Percentiles rank a stretch among this genome's conserved stretches.
Conservation (phyloP, 352 stramenopile species). For the Blastocystis sp. region DNA sequence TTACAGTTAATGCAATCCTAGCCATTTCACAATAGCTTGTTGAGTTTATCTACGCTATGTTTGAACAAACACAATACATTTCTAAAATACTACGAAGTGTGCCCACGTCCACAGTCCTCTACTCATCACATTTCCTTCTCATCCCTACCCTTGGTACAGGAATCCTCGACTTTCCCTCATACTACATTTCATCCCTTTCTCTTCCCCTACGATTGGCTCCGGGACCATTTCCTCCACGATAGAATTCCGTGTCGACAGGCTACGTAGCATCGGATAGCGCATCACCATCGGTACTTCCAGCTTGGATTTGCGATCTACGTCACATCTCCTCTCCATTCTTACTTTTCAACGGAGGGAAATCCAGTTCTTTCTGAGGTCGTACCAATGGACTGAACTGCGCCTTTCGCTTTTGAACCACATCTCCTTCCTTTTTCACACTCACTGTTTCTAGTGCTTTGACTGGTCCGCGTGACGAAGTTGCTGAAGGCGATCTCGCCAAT, state of each 20-base stretch:
- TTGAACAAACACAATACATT: neutral
- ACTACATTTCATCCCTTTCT: slow-evolving; percentile 11
- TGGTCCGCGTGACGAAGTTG: neutral
- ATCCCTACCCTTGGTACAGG: neutral
- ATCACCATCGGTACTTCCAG: slow-evolving; percentile 32
- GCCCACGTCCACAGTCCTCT: slow-evolving; percentile 15
- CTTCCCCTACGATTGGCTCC: neutral
- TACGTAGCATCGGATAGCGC: slow-evolving; percentile 38
- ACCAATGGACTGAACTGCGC: neutral
- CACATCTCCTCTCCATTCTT: neutral
- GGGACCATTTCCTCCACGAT: neutral
- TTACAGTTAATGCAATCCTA: neutral
- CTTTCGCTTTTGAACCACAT: too few species aligned
- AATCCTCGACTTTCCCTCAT: slow-evolving; percentile 21
- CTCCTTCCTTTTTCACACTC: neutral
- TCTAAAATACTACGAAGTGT: neutral
- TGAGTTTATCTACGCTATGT: too few species aligned
- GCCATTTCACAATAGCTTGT: neutral
- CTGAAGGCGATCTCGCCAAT: neutral
- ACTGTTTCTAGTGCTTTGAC: neutral
- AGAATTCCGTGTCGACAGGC: neutral
- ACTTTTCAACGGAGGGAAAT: neutral
- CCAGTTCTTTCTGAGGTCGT: neutral
- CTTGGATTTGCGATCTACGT: neutral
- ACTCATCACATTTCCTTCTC: neutral